Conservation (phyloP, 768 basidiomycete species). For the Candolleomyces eurysporus region DNA sequence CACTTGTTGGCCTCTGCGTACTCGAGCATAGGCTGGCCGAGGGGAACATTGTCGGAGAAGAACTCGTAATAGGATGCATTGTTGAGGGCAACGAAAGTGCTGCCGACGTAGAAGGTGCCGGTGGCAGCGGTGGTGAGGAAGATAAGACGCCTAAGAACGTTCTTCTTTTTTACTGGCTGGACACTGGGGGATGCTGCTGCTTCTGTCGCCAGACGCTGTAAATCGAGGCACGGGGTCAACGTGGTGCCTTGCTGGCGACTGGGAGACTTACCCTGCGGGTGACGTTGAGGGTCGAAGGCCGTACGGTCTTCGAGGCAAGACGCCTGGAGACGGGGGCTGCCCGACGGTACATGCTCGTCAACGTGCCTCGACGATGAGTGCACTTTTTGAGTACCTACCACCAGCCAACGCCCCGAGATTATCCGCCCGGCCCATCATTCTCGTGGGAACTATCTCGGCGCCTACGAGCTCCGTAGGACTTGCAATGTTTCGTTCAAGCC, state of each 20-base stretch:
- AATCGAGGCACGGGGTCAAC: conserved; percentile 5
- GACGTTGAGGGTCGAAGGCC: conserved; percentile 45
- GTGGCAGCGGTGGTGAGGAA: conserved; percentile 66
- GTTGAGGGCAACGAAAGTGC: conserved; percentile 75
- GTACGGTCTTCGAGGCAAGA: conserved; percentile 5
- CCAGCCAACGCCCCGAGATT: conserved; percentile 2
- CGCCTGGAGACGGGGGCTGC: conserved; percentile 10
- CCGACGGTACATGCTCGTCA: conserved; percentile 8
- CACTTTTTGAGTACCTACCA: neutral
- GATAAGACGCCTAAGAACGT: conserved; percentile 57
- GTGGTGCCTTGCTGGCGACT: conserved; percentile 8
- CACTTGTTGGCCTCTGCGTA: conserved; percentile 78
- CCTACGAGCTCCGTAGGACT: conserved; percentile 8
- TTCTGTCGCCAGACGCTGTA: conserved; percentile 65
- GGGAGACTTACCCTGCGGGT: conserved; percentile 49
- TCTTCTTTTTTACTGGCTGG: conserved; percentile 51
- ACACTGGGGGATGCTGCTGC: conserved; percentile 20
- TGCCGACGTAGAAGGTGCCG: conserved; percentile 79
- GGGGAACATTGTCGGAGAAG: conserved; percentile 78
- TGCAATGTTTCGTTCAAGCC: too few species aligned
- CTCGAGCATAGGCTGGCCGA: conserved; percentile 74
- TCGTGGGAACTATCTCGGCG: neutral
- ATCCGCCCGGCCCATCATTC: conserved; percentile 2
- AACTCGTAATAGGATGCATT: conserved; percentile 81
- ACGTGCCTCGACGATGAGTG: neutral